A percentile compares a stretch with the other conserved stretches of the same genome.
Conservation (phyloP, 305 asterid species). For the Fraxinus xanthoxyloides region DNA sequence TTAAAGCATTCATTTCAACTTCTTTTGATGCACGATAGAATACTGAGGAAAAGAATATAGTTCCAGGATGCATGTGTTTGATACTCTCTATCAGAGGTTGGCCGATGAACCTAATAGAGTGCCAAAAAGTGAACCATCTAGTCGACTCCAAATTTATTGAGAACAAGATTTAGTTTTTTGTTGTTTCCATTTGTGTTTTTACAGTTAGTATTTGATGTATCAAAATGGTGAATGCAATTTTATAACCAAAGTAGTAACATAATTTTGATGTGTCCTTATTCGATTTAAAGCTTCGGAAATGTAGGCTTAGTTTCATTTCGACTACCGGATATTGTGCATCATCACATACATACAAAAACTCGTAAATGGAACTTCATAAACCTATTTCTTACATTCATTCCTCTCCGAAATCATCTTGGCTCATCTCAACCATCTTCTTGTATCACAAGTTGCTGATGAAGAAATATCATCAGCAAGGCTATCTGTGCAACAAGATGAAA, state of each 20-base stretch:
- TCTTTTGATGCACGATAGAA: conserved; percentile 30
- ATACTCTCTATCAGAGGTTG: not conserved
- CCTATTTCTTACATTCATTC: not conserved
- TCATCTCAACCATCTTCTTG: conserved; percentile 9
- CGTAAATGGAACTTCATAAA: not conserved
- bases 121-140: not conserved
- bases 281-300: not conserved
- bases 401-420: not conserved
- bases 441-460: not conserved
- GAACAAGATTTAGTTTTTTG: not conserved
- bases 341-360: not conserved
- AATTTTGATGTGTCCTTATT: not conserved
- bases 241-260: not conserved
- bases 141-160: not conserved
- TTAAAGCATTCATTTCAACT: conserved; percentile 27
- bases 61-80: not conserved
- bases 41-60: not conserved
- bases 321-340: not conserved
- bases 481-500: conserved; percentile 29
- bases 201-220: not conserved
- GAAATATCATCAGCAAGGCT: conserved; percentile 17
- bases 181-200: not conserved
- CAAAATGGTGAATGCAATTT: not conserved
- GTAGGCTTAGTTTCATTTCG: not conserved
- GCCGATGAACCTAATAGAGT: conserved; percentile 2